Evolutionary conservation across 441 rosid genomes (phyloP), one percentile per base, ranked within the genome.

Genomic region (Jatropha multifida): DNA sequence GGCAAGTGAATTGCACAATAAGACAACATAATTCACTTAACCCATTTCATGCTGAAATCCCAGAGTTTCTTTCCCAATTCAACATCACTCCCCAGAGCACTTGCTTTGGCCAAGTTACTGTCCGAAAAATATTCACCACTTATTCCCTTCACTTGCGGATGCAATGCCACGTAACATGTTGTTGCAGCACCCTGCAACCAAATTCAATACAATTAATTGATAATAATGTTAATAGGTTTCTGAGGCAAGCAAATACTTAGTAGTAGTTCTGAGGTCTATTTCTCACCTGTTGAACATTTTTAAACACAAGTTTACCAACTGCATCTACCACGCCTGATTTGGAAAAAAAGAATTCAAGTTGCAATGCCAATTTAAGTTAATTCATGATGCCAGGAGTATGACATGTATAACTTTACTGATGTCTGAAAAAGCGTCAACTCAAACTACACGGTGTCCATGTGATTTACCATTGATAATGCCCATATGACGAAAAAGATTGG

Each of bases 161-260:
- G 86, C 84, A 92, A 76, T 68, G 98, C 97, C 77, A 85, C 91
- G 69, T 92, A 91, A 85, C 97, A 94, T 66, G 94, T 86, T 4
- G 97, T 94, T 56, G 98, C 94, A 4, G 97, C 94, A 37, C 95
- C 93, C 92, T 89, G 49, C 71, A 66, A 74, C 61, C 68, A 61
- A 15, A 69, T 62, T 42, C 26, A 42, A 38, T n/a, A 61, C 68
- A 18, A 4, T 23, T 32, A 0, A 37, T 32, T 56, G 8, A 4
- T 0, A 0, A 18, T 58, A 15, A 12, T 32, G 32, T 32, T 2
- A 1, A 32, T 32, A 32, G 32, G 0, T 32, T 32, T 32, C 32
- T 32, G 32, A 32, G 32, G 2, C 32, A 32, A 32, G 32, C 32
- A 12, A 12, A 12, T 7, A 51, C 15, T 44, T 7, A 44, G 48